A percentile compares a stretch with the other conserved stretches of the same genome.
Conservation (phyloP, 371 early-diverging fungal genomes). For the Rhizopus arrhizus region DNA sequence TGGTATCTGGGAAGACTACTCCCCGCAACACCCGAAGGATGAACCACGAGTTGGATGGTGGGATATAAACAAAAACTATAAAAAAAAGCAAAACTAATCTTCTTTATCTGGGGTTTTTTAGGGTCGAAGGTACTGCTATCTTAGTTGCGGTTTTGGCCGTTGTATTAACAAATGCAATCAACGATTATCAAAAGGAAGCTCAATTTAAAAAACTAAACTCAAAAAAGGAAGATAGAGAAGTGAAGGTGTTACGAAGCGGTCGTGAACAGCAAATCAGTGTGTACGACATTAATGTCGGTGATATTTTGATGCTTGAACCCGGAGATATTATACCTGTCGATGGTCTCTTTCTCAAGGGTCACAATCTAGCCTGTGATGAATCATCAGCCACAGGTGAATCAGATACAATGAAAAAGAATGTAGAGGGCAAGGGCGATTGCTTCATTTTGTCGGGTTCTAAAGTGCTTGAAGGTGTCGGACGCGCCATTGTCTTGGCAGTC, state of each 20-base stretch:
- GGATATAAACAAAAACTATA: slow-evolving; percentile 1
- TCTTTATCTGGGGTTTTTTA: slow-evolving; percentile 10
- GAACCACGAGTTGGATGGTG: slow-evolving; percentile 73
- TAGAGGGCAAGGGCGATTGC: slow-evolving; percentile 68
- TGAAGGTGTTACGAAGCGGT: slow-evolving; percentile 80
- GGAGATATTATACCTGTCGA: slow-evolving; percentile 94
- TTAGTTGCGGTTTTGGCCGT: slow-evolving; percentile 88
- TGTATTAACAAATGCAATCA: slow-evolving; percentile 90
- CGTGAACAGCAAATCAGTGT: slow-evolving; percentile 82
- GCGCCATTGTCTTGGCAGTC: slow-evolving; percentile 83
- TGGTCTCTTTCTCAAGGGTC: slow-evolving; percentile 78
- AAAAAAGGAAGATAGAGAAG: slow-evolving; percentile 87
- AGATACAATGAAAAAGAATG: slow-evolving; percentile 72
- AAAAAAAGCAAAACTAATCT: slow-evolving; percentile 2
- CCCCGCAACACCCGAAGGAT: slow-evolving; percentile 57
- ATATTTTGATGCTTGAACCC: slow-evolving; percentile 89
- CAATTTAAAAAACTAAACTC: slow-evolving; percentile 93
- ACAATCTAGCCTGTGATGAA: slow-evolving; percentile 88
- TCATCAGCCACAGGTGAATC: slow-evolving; percentile 92
- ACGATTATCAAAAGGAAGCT: slow-evolving; percentile 94
- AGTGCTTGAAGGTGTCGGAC: slow-evolving; percentile 87
- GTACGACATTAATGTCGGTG: slow-evolving; percentile 86
- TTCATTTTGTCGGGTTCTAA: slow-evolving; percentile 92
- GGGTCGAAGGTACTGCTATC: slow-evolving; percentile 90
- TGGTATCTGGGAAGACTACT: slow-evolving; percentile 74